These are phyloP conservation scores for Thraustotheca clavata DNA, from an alignment of 352 stramenopile species.

Conservation along the genomic window DNA sequence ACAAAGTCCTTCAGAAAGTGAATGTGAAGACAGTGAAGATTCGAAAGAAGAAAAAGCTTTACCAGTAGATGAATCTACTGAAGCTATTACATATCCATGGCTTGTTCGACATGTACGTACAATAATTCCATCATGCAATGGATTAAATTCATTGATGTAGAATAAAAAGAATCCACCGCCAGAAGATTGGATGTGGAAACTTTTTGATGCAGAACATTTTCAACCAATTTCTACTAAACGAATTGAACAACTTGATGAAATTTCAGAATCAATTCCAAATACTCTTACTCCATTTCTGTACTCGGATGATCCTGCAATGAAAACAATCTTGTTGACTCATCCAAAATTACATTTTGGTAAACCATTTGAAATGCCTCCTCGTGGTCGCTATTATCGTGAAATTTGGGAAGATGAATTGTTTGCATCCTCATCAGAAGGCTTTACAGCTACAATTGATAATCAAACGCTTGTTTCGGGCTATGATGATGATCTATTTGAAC, in stretches of 20 bases:
- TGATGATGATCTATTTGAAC: conserved; percentile 60
- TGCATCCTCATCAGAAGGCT: conserved; percentile 24
- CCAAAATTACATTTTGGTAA: neutral
- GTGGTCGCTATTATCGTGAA: conserved; percentile 63
- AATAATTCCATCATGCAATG: neutral
- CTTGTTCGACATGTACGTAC: neutral
- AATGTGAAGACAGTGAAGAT: no score
- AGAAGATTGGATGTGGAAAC: conserved; percentile 15
- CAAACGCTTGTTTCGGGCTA: conserved; percentile 66
- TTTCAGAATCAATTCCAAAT: neutral
- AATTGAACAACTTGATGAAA: neutral
- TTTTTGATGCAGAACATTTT: conserved; percentile 13
- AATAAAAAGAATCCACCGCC: neutral
- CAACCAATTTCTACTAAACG: neutral
- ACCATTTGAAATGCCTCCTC: conserved; percentile 20
- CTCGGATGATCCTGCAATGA: neutral
- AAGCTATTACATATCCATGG: no score
- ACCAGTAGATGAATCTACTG: no score
- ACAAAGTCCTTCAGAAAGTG: neutral
- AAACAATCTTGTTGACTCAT: neutral
- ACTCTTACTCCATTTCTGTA: neutral
- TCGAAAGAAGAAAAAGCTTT: neutral
- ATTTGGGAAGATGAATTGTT: conserved; percentile 73
- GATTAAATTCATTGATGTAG: neutral
- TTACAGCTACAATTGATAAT: conserved; percentile 35